phyloP scores from a whole-genome alignment of 2,329 filamentous ascomycete species.

The Ophiostoma novo-ulmi region DNA sequence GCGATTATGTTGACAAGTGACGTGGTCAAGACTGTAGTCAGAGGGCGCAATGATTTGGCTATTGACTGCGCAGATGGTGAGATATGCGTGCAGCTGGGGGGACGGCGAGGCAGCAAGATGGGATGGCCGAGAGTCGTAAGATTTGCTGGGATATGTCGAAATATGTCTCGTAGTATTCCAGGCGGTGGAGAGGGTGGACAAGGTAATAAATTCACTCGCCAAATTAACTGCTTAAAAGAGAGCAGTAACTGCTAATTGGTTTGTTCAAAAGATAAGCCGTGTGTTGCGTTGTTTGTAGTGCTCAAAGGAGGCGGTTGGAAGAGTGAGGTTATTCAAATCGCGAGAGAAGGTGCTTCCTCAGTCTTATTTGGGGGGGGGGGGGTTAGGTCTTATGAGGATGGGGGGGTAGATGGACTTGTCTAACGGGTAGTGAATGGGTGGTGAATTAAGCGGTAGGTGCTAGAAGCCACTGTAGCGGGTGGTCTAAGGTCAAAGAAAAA shows the following conservation, averaged over 20 bases:
- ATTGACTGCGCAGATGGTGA: constrained; percentile 1
- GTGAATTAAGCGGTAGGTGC: constrained; percentile 3
- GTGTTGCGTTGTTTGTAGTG: constrained; percentile 3
- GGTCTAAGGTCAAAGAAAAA: not conserved
- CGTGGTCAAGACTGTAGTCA: not conserved
- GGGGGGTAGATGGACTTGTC: constrained; percentile 1
- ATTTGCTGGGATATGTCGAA: not conserved
- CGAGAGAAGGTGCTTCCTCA: not conserved
- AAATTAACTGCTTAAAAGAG: not conserved
- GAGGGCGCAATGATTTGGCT: not conserved
- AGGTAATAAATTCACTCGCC: not conserved
- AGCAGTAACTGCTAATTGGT: not conserved
- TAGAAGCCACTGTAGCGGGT: constrained; percentile 9
- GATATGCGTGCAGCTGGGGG: not conserved
- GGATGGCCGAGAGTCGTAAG: not conserved
- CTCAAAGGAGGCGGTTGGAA: not conserved
- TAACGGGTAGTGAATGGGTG: not conserved
- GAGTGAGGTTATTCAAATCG: constrained; percentile 13
- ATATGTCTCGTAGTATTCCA: not conserved
- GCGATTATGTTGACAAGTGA: not conserved
- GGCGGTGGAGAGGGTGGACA: not conserved
- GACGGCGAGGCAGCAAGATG: not conserved
- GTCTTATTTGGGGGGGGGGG: not conserved
- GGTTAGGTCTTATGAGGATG: not conserved
- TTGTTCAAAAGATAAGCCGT: not conserved